phyloP scores from a whole-genome alignment of 345 rosid genomes.

The Syzygium aqueum region DNA sequence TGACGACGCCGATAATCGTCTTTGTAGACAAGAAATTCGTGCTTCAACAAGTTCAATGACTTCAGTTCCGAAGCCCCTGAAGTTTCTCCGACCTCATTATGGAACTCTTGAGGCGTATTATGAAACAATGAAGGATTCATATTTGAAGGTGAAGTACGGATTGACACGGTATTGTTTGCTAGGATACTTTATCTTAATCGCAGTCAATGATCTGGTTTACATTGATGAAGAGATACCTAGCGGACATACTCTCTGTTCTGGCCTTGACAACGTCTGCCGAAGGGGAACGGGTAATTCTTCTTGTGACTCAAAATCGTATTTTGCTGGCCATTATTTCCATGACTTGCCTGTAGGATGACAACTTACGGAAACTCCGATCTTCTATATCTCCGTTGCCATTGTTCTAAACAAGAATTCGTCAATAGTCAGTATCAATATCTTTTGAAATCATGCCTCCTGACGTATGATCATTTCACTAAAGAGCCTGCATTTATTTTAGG shows the following conservation, averaged over 20 bases:
- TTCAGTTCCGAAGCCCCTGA: constrained; percentile 93
- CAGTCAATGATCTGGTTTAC: background rate
- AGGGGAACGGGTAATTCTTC: constrained; percentile 73
- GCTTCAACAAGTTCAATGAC: constrained; percentile 97
- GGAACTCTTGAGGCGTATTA: constrained; percentile 70
- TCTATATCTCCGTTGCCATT: background rate
- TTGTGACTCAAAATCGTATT: background rate
- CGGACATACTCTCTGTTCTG: constrained; percentile 87
- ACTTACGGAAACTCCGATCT: background rate
- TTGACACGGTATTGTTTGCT: background rate
- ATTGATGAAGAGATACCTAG: constrained; percentile 62
- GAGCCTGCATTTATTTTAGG: background rate
- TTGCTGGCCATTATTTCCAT: background rate
- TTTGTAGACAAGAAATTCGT: constrained; percentile 77
- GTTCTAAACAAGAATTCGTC: background rate
- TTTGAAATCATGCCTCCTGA: background rate
- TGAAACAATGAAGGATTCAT: constrained; percentile 53
- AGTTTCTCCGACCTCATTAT: constrained; percentile 95
- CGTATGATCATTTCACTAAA: background rate
- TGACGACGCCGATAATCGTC: background rate
- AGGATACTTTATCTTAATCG: background rate
- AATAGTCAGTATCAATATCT: background rate
- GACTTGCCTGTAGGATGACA: background rate
- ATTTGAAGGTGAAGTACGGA: constrained; percentile 46
- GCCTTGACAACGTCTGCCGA: constrained; percentile 97